Base-by-base conservation (phyloP, 78 protist genomes). In the Cavenderia fasciculata region DNA sequence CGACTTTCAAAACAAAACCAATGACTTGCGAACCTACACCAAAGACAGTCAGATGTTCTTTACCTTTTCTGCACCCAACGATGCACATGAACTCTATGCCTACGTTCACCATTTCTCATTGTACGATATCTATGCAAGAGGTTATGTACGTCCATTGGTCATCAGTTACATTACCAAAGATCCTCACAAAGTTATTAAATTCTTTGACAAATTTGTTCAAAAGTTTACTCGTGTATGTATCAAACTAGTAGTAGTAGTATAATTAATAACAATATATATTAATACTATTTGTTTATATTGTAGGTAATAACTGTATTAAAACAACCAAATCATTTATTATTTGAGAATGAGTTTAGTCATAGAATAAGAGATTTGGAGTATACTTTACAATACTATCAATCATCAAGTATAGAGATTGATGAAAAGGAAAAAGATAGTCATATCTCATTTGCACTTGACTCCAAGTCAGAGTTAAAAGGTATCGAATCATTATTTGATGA, bases 1-100 rank as follows among this genome's bases (percentile, higher is more conserved):
- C 2, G 96, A 93, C 70, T 75, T 86, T 51, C 96, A 93, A 71
- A 91, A 82, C 74, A 91, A 91, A 63, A 77, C 88, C 31, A 86
- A 70, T 51, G 95, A 71, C 36, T 47, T 82, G 18, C 72, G 75
- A 16, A 86, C 90, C 69, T 82, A 82, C 43, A 65, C 90, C 1
- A 82, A 82, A 44, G 90, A 82, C 33, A 40, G 79, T 18, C 90
- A 82, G 63, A 82, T 82, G 90, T 82, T 69, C 61, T 82, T 61
- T 36, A 82, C 90, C 11, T 27, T 82, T 34, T 43, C 90, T 0
- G 25, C 63, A 2, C 44, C 19, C 43, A 54, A 21, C 52, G 36
- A 68, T 40, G 41, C 47, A 7, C 27, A 44, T 57, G 90, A 82
- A 56, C 59, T 82, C 16, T 82, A 82, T 68, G 76, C 90, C 5